Conservation (phyloP, 495 filamentous ascomycete species). For the Lepidopterella palustris region DNA sequence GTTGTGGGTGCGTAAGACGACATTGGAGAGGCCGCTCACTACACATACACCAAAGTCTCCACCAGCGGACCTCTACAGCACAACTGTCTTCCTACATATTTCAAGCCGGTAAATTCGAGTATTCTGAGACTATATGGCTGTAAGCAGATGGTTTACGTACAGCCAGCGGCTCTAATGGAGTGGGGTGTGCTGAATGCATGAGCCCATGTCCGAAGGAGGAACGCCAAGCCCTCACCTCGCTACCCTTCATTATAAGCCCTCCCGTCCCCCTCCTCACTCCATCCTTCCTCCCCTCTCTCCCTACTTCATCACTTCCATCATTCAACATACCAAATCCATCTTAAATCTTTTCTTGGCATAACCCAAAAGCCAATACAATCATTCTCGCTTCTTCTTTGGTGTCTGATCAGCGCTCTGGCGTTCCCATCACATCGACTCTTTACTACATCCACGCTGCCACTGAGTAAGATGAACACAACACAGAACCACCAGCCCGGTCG, state of each 20-base stretch:
- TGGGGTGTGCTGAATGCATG: background rate
- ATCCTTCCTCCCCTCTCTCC: conserved; percentile 18
- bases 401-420: background rate
- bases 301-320: conserved; percentile 10
- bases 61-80: background rate
- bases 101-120: background rate
- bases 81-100: background rate
- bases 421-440: conserved; percentile 5
- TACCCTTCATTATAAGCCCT: conserved; percentile 5
- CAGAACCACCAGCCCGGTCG: background rate
- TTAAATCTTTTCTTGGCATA: conserved; percentile 3
- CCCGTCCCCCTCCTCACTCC: conserved; percentile 14
- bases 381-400: background rate
- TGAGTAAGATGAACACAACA: background rate
- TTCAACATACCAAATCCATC: conserved; percentile 10
- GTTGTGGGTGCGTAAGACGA: background rate
- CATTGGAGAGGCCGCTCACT: background rate
- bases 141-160: background rate
- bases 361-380: background rate
- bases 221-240: conserved; percentile 7
- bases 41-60: background rate
- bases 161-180: background rate
- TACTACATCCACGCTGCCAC: conserved; percentile 5
- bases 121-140: background rate
- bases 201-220: background rate